Base-by-base conservation (phyloP, 345 rosid genomes). In the Salix koriyanagi region DNA sequence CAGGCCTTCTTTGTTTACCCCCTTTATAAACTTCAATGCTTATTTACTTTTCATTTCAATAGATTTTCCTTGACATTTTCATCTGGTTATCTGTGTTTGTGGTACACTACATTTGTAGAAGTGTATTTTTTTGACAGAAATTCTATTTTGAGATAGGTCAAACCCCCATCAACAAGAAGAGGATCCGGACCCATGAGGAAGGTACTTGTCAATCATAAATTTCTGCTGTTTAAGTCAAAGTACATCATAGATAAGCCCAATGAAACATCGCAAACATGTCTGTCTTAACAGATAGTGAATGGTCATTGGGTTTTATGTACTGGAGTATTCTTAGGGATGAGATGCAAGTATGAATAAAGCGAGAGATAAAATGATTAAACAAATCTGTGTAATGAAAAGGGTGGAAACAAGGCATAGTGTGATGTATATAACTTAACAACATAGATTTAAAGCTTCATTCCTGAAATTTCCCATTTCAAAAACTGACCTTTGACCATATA, bases 151-250 rank as follows among this genome's bases (percentile, higher is more conserved):
- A 72, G 16, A 69, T 76, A 89, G 92, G 93, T 87, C 54, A 91
- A 89, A 2, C 48, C 86, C 78, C 85, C 87, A 67, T 81, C 89
- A 68, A 66, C 84, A 71, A 80, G 89, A 89, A 83, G 86, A 37
- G 92, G 91, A 83, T 94, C 92, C 65, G 97, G 97, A 78, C 87
- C 91, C 25, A 74, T 86, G 62, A 91, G 91, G 86, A 92, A 94
- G 96, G 97, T 94, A 87, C 37, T 34, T 67, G 60, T 39, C 18
- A 26, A 41, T 37, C 28, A 15, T 21, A 37, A 16, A 26, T 26
- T 34, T 69, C 10, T 44, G 32, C 14, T 39, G 4, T 58, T 3
- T 34, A 46, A 13, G 50, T 46, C 16, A 46, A 13, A 46, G 50
- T 28, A 42, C 9, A 74, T n/a, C 3, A 36, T 19, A 37, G 21